A percentile compares a stretch with the other conserved stretches of the same genome.
phyloP scores from a whole-genome alignment of 1,284 basidiomycete genomes.

The Ceratorhiza oryzae-sativae region DNA sequence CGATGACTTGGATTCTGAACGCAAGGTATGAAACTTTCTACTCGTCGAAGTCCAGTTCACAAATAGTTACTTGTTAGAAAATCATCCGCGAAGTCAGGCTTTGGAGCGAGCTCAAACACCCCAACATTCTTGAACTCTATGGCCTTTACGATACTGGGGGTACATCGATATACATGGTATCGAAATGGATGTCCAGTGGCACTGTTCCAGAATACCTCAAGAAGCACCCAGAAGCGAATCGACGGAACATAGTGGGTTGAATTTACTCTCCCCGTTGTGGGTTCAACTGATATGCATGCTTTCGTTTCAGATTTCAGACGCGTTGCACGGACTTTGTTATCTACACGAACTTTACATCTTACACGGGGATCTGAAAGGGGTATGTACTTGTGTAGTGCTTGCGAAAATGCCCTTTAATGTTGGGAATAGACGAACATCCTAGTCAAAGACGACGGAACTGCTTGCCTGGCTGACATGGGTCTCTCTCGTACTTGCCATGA shows the following conservation, averaged over 20 bases:
- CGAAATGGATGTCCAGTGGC: slow-evolving; percentile 34
- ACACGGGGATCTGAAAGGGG: slow-evolving; percentile 35
- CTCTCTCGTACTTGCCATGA: slow-evolving; percentile 22
- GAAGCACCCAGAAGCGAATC: slow-evolving; percentile 25
- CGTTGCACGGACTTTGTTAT: slow-evolving; percentile 31
- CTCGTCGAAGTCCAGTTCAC: neutral
- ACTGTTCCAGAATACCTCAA: slow-evolving; percentile 29
- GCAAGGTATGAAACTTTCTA: slow-evolving; percentile 9
- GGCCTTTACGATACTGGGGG: slow-evolving; percentile 22
- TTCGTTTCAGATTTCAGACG: slow-evolving; percentile 17
- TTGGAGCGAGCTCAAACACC: slow-evolving; percentile 27
- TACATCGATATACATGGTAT: slow-evolving; percentile 34
- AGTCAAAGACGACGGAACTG: slow-evolving; percentile 28
- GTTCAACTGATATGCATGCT: neutral
- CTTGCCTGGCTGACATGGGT: slow-evolving; percentile 32
- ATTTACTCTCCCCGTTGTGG: too few relatives aligned
- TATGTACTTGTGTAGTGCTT: neutral
- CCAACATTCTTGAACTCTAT: slow-evolving; percentile 29
- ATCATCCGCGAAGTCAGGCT: slow-evolving; percentile 35
- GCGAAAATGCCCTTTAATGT: neutral
- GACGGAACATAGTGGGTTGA: slow-evolving; percentile 11
- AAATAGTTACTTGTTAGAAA: neutral
- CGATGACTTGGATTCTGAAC: neutral
- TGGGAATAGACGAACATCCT: slow-evolving; percentile 16
- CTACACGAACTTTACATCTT: slow-evolving; percentile 18